phyloP scores from a whole-genome alignment of 805 yeast species.

The Lipomyces orientalis region DNA sequence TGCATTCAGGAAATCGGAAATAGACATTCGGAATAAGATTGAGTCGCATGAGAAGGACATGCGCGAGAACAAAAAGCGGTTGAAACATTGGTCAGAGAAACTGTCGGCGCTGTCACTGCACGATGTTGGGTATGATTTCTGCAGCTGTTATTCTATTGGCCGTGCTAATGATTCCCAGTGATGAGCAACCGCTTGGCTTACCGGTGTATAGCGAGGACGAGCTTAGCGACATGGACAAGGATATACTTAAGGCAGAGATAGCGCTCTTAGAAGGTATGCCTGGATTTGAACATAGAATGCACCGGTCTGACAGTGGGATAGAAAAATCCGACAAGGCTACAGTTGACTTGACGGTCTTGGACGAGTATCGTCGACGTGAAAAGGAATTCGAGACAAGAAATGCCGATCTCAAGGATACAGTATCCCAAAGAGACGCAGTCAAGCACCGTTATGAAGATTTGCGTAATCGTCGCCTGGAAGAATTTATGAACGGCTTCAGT shows the following conservation, averaged over 20 bases:
- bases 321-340: conserved; percentile 59
- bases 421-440: conserved; percentile 66
- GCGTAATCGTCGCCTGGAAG: conserved; percentile 75
- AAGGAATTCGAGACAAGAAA: conserved; percentile 69
- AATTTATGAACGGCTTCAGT: conserved; percentile 92
- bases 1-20: conserved; percentile 65
- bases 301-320: background rate
- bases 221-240: conserved; percentile 55
- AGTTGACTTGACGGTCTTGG: conserved; percentile 74
- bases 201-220: conserved; percentile 59
- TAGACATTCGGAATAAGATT: conserved; percentile 67
- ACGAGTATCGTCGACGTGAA: conserved; percentile 73
- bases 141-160: conserved; percentile 25
- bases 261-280: conserved; percentile 53
- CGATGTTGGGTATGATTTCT: conserved; percentile 50
- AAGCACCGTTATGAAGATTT: conserved; percentile 68
- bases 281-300: too few relatives aligned
- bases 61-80: conserved; percentile 49
- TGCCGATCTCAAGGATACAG: conserved; percentile 69
- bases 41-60: conserved; percentile 59
- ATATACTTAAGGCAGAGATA: conserved; percentile 57
- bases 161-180: conserved; percentile 1
- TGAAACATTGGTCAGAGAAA: conserved; percentile 47
- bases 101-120: conserved; percentile 52
- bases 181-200: conserved; percentile 41